These are phyloP conservation scores for Termitomyces sp. DNA, from an alignment of 768 basidiomycete genomes.

Conservation along the genomic window DNA sequence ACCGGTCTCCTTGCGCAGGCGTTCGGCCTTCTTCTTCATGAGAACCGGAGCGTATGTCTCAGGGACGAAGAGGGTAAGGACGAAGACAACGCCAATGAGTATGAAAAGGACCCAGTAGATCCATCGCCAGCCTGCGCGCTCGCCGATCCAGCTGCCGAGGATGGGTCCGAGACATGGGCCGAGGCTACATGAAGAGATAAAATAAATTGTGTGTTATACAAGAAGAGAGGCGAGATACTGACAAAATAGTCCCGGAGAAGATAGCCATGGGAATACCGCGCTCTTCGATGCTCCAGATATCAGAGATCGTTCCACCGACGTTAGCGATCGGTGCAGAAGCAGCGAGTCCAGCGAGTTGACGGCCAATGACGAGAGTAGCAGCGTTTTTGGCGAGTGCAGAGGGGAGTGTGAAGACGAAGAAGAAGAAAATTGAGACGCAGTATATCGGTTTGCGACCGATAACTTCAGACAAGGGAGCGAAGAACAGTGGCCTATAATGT, in stretches of 20 bases:
- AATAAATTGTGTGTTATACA: neutral
- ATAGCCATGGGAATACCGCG: constrained; percentile 43
- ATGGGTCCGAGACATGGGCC: constrained; percentile 47
- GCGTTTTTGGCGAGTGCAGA: constrained; percentile 26
- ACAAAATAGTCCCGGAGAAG: constrained; percentile 45
- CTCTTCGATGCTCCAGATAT: constrained; percentile 35
- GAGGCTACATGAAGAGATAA: constrained; percentile 18
- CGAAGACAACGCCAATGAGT: constrained; percentile 30
- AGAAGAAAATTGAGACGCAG: constrained; percentile 31
- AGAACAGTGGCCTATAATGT: constrained; percentile 31
- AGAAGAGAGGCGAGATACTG: constrained; percentile 5
- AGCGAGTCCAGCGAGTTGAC: constrained; percentile 28
- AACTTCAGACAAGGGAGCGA: constrained; percentile 35
- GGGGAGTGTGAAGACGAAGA: constrained; percentile 43
- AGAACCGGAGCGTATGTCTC: constrained; percentile 47
- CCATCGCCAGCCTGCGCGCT: constrained; percentile 39
- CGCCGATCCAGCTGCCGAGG: constrained; percentile 42
- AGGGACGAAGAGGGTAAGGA: constrained; percentile 38
- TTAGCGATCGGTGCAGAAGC: constrained; percentile 25
- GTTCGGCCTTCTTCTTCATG: constrained; percentile 36
- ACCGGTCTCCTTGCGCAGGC: constrained; percentile 32
- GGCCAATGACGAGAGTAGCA: constrained; percentile 27
- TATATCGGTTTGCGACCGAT: constrained; percentile 33
- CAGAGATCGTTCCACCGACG: constrained; percentile 38
- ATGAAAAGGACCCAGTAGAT: constrained; percentile 48